These are phyloP conservation scores for Linum lewisii DNA, from an alignment of 345 rosid genomes.

Conservation along the genomic window DNA sequence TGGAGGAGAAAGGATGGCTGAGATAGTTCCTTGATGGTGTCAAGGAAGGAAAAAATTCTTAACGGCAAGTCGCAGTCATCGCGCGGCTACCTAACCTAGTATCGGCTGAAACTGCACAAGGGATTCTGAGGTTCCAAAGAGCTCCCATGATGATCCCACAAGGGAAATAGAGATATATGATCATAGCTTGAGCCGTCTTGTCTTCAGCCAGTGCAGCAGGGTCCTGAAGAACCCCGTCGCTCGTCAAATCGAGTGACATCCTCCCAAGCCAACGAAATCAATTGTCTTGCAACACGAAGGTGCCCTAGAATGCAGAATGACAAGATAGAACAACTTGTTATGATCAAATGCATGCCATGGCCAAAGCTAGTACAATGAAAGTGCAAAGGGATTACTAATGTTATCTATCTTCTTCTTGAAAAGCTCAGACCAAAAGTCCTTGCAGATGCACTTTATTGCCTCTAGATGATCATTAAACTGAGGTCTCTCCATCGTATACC, in stretches of 20 bases:
- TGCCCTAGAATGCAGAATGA: constrained; percentile 43
- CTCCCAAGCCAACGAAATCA: constrained; percentile 79
- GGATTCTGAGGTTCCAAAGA: constrained; percentile 89
- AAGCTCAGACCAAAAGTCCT: constrained; percentile 95
- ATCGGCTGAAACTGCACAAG: constrained; percentile 95
- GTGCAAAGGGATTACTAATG: constrained; percentile 41
- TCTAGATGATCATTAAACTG: constrained; percentile 84
- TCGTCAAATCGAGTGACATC: constrained; percentile 50
- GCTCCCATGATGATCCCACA: constrained; percentile 97
- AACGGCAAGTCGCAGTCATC: too few species aligned
- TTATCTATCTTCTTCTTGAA: constrained; percentile 99
- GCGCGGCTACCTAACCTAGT: too few species aligned
- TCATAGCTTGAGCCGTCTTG: constrained; percentile 61
- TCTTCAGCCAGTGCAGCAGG: constrained; percentile 42
- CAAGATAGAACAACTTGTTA: constrained; percentile 12
- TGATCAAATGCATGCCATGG: background rate
- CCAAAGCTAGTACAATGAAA: background rate
- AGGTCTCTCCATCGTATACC: constrained; percentile 93
- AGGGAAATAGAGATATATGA: constrained; percentile 87
- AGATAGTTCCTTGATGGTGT: too few species aligned
- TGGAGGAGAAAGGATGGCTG: too few species aligned
- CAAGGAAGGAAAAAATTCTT: too few species aligned
- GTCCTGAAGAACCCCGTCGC: constrained; percentile 39
- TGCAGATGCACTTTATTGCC: constrained; percentile 97
- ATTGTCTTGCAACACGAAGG: constrained; percentile 97